A percentile compares a stretch with the other conserved stretches of the same genome.
Conservation (phyloP, 441 rosid species). For the Viola pubescens region DNA sequence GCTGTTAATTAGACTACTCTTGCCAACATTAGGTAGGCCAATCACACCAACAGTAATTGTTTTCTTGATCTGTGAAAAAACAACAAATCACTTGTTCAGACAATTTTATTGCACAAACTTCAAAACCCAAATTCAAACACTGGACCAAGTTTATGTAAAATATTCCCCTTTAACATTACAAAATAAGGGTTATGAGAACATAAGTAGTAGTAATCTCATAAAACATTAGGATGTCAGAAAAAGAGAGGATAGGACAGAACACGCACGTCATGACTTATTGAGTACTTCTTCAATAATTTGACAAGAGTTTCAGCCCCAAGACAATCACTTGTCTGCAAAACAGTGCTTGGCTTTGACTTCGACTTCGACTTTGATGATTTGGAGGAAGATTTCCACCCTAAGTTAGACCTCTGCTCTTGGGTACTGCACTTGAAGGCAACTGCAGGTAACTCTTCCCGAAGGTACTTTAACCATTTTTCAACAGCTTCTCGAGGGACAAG, state of each 20-base stretch:
- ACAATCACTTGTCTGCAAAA: slow-evolving; percentile 88
- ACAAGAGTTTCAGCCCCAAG: slow-evolving; percentile 92
- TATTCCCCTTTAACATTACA: background rate
- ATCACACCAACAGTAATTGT: slow-evolving; percentile 87
- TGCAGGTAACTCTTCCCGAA: slow-evolving; percentile 86
- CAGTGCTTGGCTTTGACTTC: slow-evolving; percentile 44
- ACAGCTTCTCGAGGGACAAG: slow-evolving; percentile 94
- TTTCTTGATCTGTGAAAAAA: slow-evolving; percentile 64
- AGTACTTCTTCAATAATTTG: slow-evolving; percentile 82
- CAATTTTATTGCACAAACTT: background rate
- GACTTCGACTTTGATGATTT: slow-evolving; percentile 30
- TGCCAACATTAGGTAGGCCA: slow-evolving; percentile 95
- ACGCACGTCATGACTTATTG: slow-evolving; percentile 84
- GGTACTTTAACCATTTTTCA: slow-evolving; percentile 89
- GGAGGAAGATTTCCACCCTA: slow-evolving; percentile 76
- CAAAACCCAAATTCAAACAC: slow-evolving; percentile 2
- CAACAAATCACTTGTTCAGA: slow-evolving; percentile 2
- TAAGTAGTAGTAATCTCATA: background rate
- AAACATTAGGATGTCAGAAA: background rate
- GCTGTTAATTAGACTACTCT: slow-evolving; percentile 97
- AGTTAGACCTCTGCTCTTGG: slow-evolving; percentile 82
- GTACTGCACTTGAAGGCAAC: slow-evolving; percentile 97
- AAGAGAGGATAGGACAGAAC: slow-evolving; percentile 1
- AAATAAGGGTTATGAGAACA: background rate
- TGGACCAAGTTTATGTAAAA: background rate